Conservation (phyloP, 2,329 filamentous ascomycete species). For the Chalaropsis ovoidea region DNA sequence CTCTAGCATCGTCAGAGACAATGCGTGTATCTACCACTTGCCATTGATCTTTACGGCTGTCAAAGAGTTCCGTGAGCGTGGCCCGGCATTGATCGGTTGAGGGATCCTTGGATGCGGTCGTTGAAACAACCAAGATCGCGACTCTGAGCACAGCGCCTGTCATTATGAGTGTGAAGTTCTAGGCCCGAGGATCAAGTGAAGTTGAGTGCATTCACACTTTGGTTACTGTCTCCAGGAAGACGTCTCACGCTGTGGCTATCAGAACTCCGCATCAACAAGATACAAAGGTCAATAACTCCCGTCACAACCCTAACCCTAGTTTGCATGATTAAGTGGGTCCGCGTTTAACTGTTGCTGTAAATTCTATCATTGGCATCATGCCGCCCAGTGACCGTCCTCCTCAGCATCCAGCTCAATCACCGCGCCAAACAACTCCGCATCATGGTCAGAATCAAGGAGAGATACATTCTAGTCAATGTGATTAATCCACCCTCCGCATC, state of each 20-base stretch:
- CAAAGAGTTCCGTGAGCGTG: constrained; percentile 59
- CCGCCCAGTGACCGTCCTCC: too few relatives aligned
- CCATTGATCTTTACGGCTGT: constrained; percentile 46
- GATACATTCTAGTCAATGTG: constrained; percentile 91
- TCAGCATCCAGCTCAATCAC: not conserved
- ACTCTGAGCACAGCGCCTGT: constrained; percentile 47
- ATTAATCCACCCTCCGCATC: constrained; percentile 56
- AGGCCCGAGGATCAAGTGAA: too few relatives aligned
- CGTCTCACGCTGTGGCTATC: too few relatives aligned
- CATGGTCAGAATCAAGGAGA: constrained; percentile 90
- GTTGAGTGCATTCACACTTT: too few relatives aligned
- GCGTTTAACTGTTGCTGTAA: not conserved
- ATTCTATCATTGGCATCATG: constrained; percentile 6
- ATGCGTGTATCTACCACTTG: constrained; percentile 58
- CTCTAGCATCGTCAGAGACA: constrained; percentile 62
- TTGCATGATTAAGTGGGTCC: constrained; percentile 10
- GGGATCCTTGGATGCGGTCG: constrained; percentile 72
- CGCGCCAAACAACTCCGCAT: not conserved
- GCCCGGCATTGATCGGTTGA: constrained; percentile 65
- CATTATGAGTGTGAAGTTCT: constrained; percentile 30
- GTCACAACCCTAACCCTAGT: constrained; percentile 2
- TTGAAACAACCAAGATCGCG: constrained; percentile 79
- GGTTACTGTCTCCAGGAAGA: too few relatives aligned
- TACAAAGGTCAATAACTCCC: too few relatives aligned
- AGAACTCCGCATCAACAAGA: too few relatives aligned